phyloP scores from a whole-genome alignment of 2,329 filamentous ascomycete genomes.

The Beauveria bassiana region DNA sequence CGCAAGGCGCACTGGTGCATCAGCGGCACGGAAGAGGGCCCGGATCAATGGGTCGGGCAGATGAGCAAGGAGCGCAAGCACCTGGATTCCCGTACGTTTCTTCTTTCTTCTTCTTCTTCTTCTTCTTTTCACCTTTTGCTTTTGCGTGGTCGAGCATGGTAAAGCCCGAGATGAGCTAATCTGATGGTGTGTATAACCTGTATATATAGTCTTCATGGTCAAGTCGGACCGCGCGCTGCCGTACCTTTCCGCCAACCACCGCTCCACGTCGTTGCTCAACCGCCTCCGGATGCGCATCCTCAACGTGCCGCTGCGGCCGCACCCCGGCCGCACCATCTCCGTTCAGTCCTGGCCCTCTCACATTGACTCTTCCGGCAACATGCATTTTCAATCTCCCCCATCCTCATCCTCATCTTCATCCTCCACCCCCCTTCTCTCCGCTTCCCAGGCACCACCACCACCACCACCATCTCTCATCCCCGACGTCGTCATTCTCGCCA shows the following conservation, averaged over 20 bases:
- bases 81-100: constrained; percentile 25
- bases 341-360: constrained; percentile 35
- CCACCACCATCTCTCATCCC: constrained; percentile 17
- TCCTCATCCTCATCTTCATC: no score
- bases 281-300: constrained; percentile 29
- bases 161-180: no score
- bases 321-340: constrained; percentile 32
- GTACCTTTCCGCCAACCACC: constrained; percentile 32
- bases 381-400: constrained; percentile 22
- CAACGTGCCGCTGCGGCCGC: constrained; percentile 32
- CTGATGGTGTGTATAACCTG: neutral
- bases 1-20: constrained; percentile 34
- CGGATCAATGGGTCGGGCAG: constrained; percentile 41
- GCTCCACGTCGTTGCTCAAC: constrained; percentile 25
- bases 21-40: constrained; percentile 36
- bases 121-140: neutral
- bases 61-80: constrained; percentile 31
- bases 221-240: constrained; percentile 36
- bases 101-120: no score
- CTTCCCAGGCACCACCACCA: constrained; percentile 11
- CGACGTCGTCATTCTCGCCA: constrained; percentile 39
- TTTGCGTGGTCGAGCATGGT: no score
- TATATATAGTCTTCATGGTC: constrained; percentile 31
- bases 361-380: constrained; percentile 28
- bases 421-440: no score